Base-by-base conservation (phyloP, 2,329 filamentous ascomycete genomes). In the Cercospora nicotianae region DNA sequence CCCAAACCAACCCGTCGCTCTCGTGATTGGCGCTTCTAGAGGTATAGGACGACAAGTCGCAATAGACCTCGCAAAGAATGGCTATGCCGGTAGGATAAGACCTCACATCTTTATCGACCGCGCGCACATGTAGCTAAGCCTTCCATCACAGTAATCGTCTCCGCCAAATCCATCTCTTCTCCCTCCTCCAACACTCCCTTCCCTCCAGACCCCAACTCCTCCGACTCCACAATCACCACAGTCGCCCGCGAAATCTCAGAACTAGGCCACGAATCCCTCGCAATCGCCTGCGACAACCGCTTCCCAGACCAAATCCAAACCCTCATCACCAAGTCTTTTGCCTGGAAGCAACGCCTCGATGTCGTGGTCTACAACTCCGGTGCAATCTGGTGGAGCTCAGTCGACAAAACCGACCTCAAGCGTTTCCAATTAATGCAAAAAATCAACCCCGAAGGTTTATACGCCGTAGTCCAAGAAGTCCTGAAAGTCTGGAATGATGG, bases 31-130 rank as follows among this genome's bases (percentile, higher is more conserved):
- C n/a, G 75, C 74, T 6, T 70, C 66, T 5, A 65, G 92, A 69
- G 92, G 92, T 42, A 94, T 96, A 70, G 92, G 92, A 57, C 84
- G 91, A 48, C 92, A 95, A 77, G 83, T 95, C 45, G 91, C 92
- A 65, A 85, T 96, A 73, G 90, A 93, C 76, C 83, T 96, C 3
- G 90, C 91, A 7, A 87, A 82, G 73, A 85, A 89, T 71, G 89
- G 87, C 42, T 94, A 94, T 76, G 82, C 85, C 64, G 90, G 92
- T 92, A 80, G 59, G 74, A n/a, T n/a, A n/a, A n/a, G n/a, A n/a
- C n/a, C n/a, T n/a, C n/a, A n/a, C n/a, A n/a, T n/a, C n/a, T n/a
- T n/a, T n/a, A 12, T 7, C 18, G 18, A 51, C 45, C 13, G 3
- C 45, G 20, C 18, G n/a, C n/a, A n/a, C n/a, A n/a, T n/a, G n/a